Evolutionary conservation across 192 early-diverging fungal species (phyloP).

Genomic region (Mortierella claussenii): DNA sequence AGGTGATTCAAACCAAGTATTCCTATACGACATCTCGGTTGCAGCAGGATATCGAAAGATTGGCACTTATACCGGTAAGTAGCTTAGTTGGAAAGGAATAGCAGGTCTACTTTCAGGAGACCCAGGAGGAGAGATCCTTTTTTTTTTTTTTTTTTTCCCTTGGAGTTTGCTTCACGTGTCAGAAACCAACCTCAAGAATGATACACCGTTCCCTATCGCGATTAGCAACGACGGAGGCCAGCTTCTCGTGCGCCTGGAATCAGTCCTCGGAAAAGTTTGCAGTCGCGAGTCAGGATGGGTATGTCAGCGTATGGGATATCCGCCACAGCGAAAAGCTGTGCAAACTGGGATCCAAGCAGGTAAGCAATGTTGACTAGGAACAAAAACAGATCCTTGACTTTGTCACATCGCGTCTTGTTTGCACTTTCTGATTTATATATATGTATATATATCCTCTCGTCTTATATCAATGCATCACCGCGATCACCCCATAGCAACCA

Average conservation of each 20-base stretch:
- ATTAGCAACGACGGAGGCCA: slow-evolving; percentile 80
- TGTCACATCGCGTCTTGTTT: too few relatives aligned
- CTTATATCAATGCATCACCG: too few relatives aligned
- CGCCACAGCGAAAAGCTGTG: slow-evolving; percentile 80
- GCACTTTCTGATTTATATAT: background rate
- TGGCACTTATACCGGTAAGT: slow-evolving; percentile 76
- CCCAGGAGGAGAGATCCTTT: too few relatives aligned
- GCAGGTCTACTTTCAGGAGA: too few relatives aligned
- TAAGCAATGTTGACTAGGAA: too few relatives aligned
- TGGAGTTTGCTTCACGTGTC: too few relatives aligned
- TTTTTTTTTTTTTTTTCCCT: slow-evolving; percentile 10
- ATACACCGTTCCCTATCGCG: too few relatives aligned
- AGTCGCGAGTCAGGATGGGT: slow-evolving; percentile 95
- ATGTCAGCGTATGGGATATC: slow-evolving; percentile 93
- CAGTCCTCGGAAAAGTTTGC: slow-evolving; percentile 94
- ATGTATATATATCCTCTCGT: too few relatives aligned
- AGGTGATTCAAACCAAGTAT: slow-evolving; percentile 88
- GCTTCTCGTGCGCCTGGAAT: slow-evolving; percentile 96
- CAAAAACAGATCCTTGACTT: too few relatives aligned
- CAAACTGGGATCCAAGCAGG: slow-evolving; percentile 78
- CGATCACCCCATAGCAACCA: slow-evolving; percentile 58
- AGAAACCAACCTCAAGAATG: too few relatives aligned
- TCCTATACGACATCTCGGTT: slow-evolving; percentile 81
- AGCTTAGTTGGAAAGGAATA: too few relatives aligned
- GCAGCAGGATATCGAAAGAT: slow-evolving; percentile 76